These are phyloP conservation scores for Trichophyton simii DNA, from an alignment of 2,329 filamentous ascomycete species.

Conservation along the genomic window DNA sequence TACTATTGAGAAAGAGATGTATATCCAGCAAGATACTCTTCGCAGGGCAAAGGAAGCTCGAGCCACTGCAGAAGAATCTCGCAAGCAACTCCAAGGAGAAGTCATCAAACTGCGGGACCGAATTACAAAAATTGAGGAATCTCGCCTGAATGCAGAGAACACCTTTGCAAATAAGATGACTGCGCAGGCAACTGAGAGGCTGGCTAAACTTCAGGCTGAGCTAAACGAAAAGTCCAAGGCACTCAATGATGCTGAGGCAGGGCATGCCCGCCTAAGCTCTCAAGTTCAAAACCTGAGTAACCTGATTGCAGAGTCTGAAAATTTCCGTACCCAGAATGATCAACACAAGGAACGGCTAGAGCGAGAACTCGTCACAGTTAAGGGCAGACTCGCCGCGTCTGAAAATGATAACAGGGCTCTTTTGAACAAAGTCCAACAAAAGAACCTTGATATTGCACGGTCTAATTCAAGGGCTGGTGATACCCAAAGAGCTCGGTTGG, in stretches of 20 bases:
- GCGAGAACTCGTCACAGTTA: slow-evolving; percentile 78
- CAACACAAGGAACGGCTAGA: slow-evolving; percentile 90
- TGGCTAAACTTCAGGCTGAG: slow-evolving; percentile 63
- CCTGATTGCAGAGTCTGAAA: slow-evolving; percentile 76
- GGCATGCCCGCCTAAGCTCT: slow-evolving; percentile 61
- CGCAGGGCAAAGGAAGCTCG: slow-evolving; percentile 74
- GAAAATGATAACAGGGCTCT: slow-evolving; percentile 92
- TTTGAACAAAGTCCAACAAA: slow-evolving; percentile 95
- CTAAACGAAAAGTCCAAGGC: slow-evolving; percentile 66
- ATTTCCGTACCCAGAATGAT: slow-evolving; percentile 79
- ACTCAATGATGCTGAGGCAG: slow-evolving; percentile 64
- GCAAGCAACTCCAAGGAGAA: slow-evolving; percentile 78
- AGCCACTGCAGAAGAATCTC: slow-evolving; percentile 67
- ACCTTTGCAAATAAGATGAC: slow-evolving; percentile 69
- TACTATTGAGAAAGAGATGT: slow-evolving; percentile 94
- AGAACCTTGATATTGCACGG: slow-evolving; percentile 88
- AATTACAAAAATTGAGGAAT: slow-evolving; percentile 74
- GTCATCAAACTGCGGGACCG: slow-evolving; percentile 70
- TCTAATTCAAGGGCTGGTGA: slow-evolving; percentile 79
- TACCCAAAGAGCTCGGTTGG: slow-evolving; percentile 62
- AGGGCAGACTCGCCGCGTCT: slow-evolving; percentile 76
- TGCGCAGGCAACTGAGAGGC: slow-evolving; percentile 64
- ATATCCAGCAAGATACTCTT: slow-evolving; percentile 83
- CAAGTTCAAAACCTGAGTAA: slow-evolving; percentile 79
- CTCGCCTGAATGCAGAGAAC: slow-evolving; percentile 68